phyloP scores from a whole-genome alignment of 106 monocot species.

The Acorus gramineus region DNA sequence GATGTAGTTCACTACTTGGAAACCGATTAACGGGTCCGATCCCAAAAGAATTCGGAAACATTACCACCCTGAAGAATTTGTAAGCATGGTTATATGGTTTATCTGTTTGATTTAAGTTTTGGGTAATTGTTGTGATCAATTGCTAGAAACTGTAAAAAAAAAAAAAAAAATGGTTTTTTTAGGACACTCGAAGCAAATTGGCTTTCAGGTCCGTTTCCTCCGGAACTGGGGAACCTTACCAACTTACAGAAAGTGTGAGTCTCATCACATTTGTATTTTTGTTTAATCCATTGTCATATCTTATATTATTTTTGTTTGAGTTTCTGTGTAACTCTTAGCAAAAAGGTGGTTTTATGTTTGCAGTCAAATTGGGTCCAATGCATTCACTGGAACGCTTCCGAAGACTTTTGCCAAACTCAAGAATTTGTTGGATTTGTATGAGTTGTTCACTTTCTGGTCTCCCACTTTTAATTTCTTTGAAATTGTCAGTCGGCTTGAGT shows the following conservation, averaged over 20 bases:
- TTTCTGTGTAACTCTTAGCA: background rate
- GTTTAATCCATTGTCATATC: background rate
- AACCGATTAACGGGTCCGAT: too few species aligned
- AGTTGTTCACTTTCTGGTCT: background rate
- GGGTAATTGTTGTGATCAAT: background rate
- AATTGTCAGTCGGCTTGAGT: background rate
- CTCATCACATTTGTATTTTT: too few species aligned
- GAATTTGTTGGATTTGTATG: constrained; percentile 32
- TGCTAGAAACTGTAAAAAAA: background rate
- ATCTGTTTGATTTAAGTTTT: background rate
- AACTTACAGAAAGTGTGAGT: constrained; percentile 25
- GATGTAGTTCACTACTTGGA: too few species aligned
- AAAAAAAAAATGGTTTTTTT: too few species aligned
- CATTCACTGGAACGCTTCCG: constrained; percentile 36
- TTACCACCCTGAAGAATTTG: constrained; percentile 11
- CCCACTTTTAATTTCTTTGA: background rate
- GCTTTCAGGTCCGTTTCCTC: constrained; percentile 22
- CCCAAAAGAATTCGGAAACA: background rate
- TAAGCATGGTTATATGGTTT: background rate
- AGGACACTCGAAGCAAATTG: constrained; percentile 24
- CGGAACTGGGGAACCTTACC: constrained; percentile 19
- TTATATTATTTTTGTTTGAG: background rate
- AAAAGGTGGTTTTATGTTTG: background rate
- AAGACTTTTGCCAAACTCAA: constrained; percentile 33
- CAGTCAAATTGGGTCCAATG: constrained; percentile 23